Percentiles rank a stretch among this genome's conserved stretches.
phyloP scores from a whole-genome alignment of 2,329 filamentous ascomycete genomes.

The Phaeosphaeriaceae sp. region DNA sequence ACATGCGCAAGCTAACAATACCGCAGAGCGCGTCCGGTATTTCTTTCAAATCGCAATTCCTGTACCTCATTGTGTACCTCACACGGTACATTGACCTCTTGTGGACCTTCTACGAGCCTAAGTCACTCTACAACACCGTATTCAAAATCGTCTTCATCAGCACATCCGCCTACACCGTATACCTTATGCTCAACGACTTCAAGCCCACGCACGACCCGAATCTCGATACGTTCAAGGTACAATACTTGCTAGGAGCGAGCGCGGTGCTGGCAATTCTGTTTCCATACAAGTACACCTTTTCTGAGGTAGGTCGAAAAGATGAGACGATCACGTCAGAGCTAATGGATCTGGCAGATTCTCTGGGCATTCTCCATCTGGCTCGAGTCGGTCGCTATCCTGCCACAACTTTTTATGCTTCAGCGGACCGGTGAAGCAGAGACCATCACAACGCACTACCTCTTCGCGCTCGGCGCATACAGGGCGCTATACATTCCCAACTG shows the following conservation, averaged over 20 bases:
- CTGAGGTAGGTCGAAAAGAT: slow-evolving; percentile 60
- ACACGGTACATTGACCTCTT: slow-evolving; percentile 93
- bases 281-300: slow-evolving; percentile 81
- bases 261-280: slow-evolving; percentile 81
- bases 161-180: slow-evolving; percentile 91
- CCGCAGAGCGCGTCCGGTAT: slow-evolving; percentile 90
- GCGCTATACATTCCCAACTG: slow-evolving; percentile 98
- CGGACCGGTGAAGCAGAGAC: slow-evolving; percentile 97
- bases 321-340: slow-evolving; percentile 8
- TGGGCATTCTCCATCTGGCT: slow-evolving; percentile 99
- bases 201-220: slow-evolving; percentile 97
- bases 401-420: slow-evolving; percentile 98
- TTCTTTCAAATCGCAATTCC: slow-evolving; percentile 97
- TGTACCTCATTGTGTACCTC: slow-evolving; percentile 93
- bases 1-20: slow-evolving; percentile 22
- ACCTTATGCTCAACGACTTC: slow-evolving; percentile 97
- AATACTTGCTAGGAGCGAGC: slow-evolving; percentile 87
- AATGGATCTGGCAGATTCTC: slow-evolving; percentile 69
- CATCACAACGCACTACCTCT: slow-evolving; percentile 98
- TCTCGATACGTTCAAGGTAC: slow-evolving; percentile 95
- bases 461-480: slow-evolving; percentile 89
- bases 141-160: slow-evolving; percentile 97
- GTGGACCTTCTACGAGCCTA: slow-evolving; percentile 77
- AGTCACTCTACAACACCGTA: slow-evolving; percentile 81
- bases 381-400: slow-evolving; percentile 93